Evolutionary conservation across 352 stramenopile genomes (phyloP).

Genomic region (Phytopythium litorale): DNA sequence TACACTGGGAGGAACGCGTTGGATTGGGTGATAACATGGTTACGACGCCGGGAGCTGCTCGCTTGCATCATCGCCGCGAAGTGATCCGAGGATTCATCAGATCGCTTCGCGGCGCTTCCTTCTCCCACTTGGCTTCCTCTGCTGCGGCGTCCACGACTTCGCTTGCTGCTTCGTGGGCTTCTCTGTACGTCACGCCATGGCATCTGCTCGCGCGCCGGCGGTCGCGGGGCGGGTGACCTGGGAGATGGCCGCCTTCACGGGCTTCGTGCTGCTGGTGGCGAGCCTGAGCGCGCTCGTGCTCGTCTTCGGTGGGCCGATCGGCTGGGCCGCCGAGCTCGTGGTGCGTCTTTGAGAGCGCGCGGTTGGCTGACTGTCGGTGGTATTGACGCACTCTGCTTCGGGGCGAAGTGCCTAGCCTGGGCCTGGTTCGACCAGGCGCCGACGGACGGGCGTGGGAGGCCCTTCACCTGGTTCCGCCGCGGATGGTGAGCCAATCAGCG

Average conservation of each 20-base stretch:
- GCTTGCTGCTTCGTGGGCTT: too few relatives aligned
- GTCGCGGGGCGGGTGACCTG: background rate
- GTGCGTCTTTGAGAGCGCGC: slow-evolving; percentile 8
- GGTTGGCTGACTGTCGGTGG: background rate
- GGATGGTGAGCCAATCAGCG: slow-evolving; percentile 16
- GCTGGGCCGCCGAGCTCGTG: slow-evolving; percentile 18
- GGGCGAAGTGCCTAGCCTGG: slow-evolving; percentile 26
- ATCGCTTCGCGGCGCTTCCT: too few relatives aligned
- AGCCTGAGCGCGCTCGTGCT: slow-evolving; percentile 21
- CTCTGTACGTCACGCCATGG: too few relatives aligned
- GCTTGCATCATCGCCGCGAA: background rate
- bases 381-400: background rate
- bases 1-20: background rate
- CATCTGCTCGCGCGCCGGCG: background rate
- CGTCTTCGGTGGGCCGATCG: slow-evolving; percentile 19
- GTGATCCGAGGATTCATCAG: too few relatives aligned
- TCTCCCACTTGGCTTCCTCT: background rate
- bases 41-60: background rate
- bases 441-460: slow-evolving; percentile 38
- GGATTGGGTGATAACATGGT: slow-evolving; percentile 1
- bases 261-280: slow-evolving; percentile 9
- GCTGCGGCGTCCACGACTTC: background rate
- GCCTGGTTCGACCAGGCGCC: slow-evolving; percentile 27
- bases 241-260: slow-evolving; percentile 12
- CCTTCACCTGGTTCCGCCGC: slow-evolving; percentile 22